A percentile compares a stretch with the other conserved stretches of the same genome.
Conservation (phyloP, 2,329 filamentous ascomycete genomes). For the Fusarium protoensiforme region DNA sequence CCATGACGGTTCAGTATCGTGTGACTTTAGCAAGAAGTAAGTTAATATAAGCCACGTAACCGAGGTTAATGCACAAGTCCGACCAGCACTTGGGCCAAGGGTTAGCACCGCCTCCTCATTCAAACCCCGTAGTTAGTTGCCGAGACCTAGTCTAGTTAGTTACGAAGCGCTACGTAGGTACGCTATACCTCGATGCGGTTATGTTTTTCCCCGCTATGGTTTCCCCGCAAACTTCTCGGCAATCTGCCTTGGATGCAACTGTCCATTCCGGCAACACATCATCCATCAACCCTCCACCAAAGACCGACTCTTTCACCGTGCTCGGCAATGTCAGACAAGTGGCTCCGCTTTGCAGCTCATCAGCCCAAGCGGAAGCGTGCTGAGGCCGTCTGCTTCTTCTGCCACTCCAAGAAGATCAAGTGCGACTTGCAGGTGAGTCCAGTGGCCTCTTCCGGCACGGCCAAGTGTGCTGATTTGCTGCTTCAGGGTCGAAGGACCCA, state of each 20-base stretch:
- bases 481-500: constrained; percentile 29
- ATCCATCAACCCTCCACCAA: not conserved
- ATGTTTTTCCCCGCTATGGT: not conserved
- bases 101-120: not conserved
- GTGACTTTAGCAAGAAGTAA: not conserved
- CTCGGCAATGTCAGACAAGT: constrained; percentile 46
- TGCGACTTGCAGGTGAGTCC: constrained; percentile 45
- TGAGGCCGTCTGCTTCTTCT: constrained; percentile 41
- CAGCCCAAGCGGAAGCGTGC: constrained; percentile 48
- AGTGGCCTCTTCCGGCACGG: not conserved
- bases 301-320: constrained; percentile 1
- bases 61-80: not conserved
- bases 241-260: not conserved
- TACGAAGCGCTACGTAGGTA: not conserved
- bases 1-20: not conserved
- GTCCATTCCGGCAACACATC: not conserved
- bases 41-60: not conserved
- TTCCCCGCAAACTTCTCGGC: constrained; percentile 1
- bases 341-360: constrained; percentile 46
- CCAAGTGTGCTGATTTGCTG: not conserved
- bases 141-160: not conserved
- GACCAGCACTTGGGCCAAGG: not conserved
- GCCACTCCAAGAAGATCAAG: constrained; percentile 51
- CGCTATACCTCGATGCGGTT: not conserved
- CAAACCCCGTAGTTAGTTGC: not conserved